phyloP scores from a whole-genome alignment of 78 protist genomes.

The Isochrysis galbana region DNA sequence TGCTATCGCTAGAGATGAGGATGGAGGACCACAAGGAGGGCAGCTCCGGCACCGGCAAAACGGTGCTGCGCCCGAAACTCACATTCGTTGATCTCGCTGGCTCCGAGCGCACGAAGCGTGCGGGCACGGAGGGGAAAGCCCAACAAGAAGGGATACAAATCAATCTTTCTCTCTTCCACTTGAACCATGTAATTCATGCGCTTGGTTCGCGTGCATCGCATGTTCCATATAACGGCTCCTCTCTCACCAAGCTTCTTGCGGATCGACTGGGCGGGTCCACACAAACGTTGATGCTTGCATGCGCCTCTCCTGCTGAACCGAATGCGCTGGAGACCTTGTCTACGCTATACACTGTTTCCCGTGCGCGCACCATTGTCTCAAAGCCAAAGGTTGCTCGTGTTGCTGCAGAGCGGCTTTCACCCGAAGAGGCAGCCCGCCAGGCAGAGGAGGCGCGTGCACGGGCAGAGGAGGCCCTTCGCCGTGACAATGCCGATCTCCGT shows the following conservation, averaged over 20 bases:
- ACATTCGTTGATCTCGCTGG: conserved; percentile 44
- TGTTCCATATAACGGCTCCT: neutral
- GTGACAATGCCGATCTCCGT: neutral
- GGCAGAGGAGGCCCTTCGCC: neutral
- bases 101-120: conserved; percentile 43
- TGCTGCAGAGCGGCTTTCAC: neutral
- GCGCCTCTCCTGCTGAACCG: neutral
- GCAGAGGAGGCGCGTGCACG: neutral
- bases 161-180: neutral
- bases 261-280: neutral
- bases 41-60: neutral
- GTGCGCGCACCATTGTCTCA: neutral
- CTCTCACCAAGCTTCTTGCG: neutral
- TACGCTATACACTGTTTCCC: neutral
- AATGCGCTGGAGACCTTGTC: neutral
- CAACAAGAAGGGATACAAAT: conserved; percentile 74
- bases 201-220: neutral
- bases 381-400: neutral
- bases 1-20: neutral
- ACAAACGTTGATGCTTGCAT: neutral
- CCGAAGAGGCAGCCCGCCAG: neutral
- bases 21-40: neutral
- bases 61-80: neutral
- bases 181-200: neutral
- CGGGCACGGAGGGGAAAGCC: conserved; percentile 9